Base-by-base conservation (phyloP, 345 rosid genomes). In the Garcia nutans region DNA sequence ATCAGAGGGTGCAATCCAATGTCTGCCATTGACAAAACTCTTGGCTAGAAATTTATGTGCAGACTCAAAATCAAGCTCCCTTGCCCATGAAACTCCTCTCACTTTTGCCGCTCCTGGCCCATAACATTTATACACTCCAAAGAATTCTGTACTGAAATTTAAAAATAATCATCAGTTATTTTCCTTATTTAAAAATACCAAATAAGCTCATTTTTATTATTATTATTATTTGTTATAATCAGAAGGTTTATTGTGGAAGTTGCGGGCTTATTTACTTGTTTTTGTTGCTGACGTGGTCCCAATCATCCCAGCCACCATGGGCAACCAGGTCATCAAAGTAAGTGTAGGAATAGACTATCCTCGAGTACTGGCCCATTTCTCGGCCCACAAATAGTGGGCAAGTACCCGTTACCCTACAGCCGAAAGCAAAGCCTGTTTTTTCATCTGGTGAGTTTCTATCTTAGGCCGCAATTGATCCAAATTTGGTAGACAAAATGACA, bases 221-320 rank as follows among this genome's bases (percentile, higher is more conserved):
- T 33, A 33, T 33, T 33, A 33, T 37, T 5, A 5, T 37, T 37
- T n/a, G n/a, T n/a, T 37, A 37, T 37, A 37, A 37, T 37, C 5
- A 37, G 41, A 69, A 65, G 10, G 3, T 16, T 10, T 9, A 19
- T n/a, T n/a, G n/a, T n/a, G n/a, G 22, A 23, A 42, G 44, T 33
- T 1, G 2, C 0, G 6, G 26, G 8, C 3, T 16, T 11, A 31
- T n/a, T 69, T 89, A 94, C 98, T 92, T 93, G 86, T 87, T 95
- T 79, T 95, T 90, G 83, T 95, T 93, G 82, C 93, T 85, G 78
- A 67, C 73, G 70, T 91, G 99, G 85, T 95, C 97, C 99, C 97
- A 95, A 62, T 92, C 97, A 49, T 95, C 99, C 99, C 99, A 95
- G 72, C 97, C 99, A 68, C 97, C 99, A 17, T 83, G 97, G 23